Conservation (phyloP, 768 basidiomycete genomes). For the Termitomyces sp. region DNA sequence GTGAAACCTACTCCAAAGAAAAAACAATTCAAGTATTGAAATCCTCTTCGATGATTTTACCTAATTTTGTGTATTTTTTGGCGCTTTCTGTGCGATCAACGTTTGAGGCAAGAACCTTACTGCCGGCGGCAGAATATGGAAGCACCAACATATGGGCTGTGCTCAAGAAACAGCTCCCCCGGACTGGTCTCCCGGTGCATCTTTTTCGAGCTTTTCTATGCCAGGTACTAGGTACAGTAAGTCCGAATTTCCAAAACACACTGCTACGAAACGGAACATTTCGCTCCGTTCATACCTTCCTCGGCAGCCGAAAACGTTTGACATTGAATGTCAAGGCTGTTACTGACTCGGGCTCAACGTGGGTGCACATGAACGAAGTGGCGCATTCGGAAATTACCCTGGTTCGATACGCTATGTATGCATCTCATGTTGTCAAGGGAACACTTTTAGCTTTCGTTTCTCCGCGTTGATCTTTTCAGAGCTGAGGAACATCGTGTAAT, state of each 20-base stretch:
- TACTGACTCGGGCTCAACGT: background rate
- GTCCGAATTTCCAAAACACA: too few relatives aligned
- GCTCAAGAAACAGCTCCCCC: background rate
- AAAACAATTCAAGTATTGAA: too few relatives aligned
- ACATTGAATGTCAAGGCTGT: background rate
- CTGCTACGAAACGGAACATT: background rate
- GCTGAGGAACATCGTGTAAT: background rate
- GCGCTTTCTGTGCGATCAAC: background rate
- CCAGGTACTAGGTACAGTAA: too few relatives aligned
- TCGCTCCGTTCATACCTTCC: background rate
- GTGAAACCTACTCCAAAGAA: too few relatives aligned
- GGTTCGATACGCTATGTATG: background rate
- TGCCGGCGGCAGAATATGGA: background rate
- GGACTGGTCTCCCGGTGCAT: background rate
- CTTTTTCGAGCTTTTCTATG: too few relatives aligned
- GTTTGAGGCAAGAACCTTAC: background rate
- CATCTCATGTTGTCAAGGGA: background rate
- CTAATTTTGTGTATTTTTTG: background rate
- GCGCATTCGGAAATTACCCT: background rate
- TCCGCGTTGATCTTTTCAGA: background rate
- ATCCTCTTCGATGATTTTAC: background rate
- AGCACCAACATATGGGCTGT: background rate
- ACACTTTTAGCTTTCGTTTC: background rate
- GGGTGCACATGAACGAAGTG: background rate
- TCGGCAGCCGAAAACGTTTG: background rate